Percentiles rank a stretch among this genome's conserved stretches.
phyloP scores from a whole-genome alignment of 2,329 filamentous ascomycete species.

The Cordyceps pruinosa region DNA sequence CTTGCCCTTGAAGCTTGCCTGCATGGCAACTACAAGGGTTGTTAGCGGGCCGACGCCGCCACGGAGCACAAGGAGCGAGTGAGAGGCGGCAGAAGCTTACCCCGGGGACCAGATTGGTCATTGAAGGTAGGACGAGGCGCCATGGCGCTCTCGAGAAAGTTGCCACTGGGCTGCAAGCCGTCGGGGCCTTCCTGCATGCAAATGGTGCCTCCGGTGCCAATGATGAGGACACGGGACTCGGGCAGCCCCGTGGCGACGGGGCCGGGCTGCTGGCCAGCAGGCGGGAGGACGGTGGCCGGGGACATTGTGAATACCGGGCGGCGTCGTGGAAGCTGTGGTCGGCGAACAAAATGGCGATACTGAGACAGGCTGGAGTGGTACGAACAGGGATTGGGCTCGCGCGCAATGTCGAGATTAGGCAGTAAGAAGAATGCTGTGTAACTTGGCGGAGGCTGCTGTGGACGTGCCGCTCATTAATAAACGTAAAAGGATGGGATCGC shows the following conservation, averaged over 20 bases:
- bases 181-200: constrained; percentile 81
- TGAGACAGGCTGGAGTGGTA: not conserved
- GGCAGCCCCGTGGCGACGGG: constrained; percentile 36
- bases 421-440: not conserved
- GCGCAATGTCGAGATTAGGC: not conserved
- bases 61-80: not conserved
- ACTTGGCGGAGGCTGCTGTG: constrained; percentile 3
- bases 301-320: constrained; percentile 15
- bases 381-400: not conserved
- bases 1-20: constrained; percentile 44
- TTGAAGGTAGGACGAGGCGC: constrained; percentile 80
- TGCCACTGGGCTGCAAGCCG: constrained; percentile 71
- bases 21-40: constrained; percentile 35
- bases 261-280: constrained; percentile 9
- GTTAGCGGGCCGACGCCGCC: not conserved
- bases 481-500: not conserved
- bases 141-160: constrained; percentile 77
- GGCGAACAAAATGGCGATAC: not conserved
- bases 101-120: constrained; percentile 41
- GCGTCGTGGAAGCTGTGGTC: not conserved
- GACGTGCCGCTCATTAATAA: not conserved
- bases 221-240: constrained; percentile 77
- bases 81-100: constrained; percentile 17
- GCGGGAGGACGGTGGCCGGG: constrained; percentile 13
- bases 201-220: constrained; percentile 86